Evolutionary conservation across 2,329 filamentous ascomycete species (phyloP).

Genomic region (Cytospora piceicola): DNA sequence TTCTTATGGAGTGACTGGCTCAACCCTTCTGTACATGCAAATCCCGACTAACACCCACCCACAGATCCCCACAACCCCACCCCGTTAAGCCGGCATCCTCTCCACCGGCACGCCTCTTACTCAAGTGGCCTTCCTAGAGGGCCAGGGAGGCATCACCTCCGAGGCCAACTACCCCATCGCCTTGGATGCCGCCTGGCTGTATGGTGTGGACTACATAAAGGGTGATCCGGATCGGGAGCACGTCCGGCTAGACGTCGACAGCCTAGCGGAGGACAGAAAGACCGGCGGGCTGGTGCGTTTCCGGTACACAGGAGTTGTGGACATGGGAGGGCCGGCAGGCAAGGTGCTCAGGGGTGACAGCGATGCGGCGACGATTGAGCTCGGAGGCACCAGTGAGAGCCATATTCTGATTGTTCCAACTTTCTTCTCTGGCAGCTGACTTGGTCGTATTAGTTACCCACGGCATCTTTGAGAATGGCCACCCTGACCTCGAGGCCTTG

Average conservation of each 20-base stretch:
- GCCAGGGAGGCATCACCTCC: conserved; percentile 40
- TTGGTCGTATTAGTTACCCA: conserved; percentile 38
- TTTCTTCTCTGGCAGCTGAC: background rate
- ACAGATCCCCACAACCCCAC: conserved; percentile 38
- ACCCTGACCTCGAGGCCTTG: conserved; percentile 41
- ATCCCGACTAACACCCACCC: conserved; percentile 10
- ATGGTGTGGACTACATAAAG: conserved; percentile 48
- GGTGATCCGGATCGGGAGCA: conserved; percentile 42
- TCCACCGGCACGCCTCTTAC: conserved; percentile 38
- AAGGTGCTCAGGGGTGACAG: conserved; percentile 42
- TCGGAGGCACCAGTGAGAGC: conserved; percentile 44
- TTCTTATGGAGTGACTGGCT: background rate
- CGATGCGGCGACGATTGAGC: conserved; percentile 44
- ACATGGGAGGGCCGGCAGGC: conserved; percentile 36
- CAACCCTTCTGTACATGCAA: background rate
- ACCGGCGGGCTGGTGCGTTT: conserved; percentile 41
- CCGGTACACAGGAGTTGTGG: conserved; percentile 45
- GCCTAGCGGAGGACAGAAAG: conserved; percentile 40
- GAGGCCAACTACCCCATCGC: conserved; percentile 44
- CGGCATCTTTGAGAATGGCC: conserved; percentile 45
- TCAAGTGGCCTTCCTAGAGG: conserved; percentile 37
- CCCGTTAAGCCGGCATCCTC: conserved; percentile 37
- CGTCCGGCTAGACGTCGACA: conserved; percentile 46
- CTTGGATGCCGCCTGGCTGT: conserved; percentile 44
- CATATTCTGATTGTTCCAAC: conserved; percentile 13